Base-by-base conservation (phyloP, 2,329 filamentous ascomycete genomes). In the Diaporthe capsici region DNA sequence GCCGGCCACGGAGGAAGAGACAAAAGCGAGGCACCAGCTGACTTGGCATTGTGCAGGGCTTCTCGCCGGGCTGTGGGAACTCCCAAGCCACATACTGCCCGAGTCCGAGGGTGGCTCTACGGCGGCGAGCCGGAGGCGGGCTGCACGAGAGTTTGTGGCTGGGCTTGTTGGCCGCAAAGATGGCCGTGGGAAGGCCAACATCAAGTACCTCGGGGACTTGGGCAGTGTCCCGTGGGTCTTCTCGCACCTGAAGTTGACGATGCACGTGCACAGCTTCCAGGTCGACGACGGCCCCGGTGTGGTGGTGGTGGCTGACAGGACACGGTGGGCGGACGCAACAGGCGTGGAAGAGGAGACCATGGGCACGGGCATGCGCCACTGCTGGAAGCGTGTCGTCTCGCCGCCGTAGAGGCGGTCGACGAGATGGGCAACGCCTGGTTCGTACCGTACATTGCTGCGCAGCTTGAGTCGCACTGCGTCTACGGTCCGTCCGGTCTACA, bases 361-460 rank as follows among this genome's bases (percentile, higher is more conserved):
- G 89, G 89, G 89, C 0, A 90, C 89, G 0, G 89, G 89, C 0
- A 91, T 91, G 89, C 84, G 87, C 51, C 90, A 89, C 78, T 91
- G 89, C 79, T 91, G 89, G 89, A 81, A 84, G 2, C 80, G 90
- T 20, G 83, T 85, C n/a, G 44, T 44, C 9, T 47, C 25, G 44
- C 20, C 28, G 28, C 44, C 28, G 20, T 34, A 22, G 42, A 17
- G 17, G 31, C 31, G 15, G 13, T 28, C n/a, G 31, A 39, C 22
- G 47, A 22, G 31, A 34, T 22, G 20, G 31, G 49, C 67, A 4
- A 8, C 2, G 42, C 5, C 25, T 31, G 22, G 1, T 17, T 9
- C 5, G 28, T n/a, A 37, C 2, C 15, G n/a, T 20, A 31, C 15
- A 17, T 2, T 57, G 13, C 20, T 57, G 53, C 6, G 6, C 53